Conservation (phyloP, 805 yeast genomes). For the Wickerhamomyces rabaulensis region DNA sequence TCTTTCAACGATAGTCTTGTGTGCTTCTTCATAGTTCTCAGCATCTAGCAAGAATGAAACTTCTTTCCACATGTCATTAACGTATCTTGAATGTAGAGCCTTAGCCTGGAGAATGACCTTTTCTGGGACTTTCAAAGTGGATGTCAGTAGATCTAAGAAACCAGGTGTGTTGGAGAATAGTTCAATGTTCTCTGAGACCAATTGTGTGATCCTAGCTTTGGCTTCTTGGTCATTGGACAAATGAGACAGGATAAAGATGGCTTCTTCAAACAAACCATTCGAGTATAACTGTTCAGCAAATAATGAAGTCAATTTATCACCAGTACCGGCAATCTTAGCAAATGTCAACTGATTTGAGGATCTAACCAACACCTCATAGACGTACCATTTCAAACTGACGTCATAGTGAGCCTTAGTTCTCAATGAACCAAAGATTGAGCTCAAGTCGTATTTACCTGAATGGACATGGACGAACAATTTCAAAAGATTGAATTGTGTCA, state of each 20-base stretch:
- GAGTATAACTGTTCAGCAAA: conserved; percentile 49
- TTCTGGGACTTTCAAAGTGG: conserved; percentile 42
- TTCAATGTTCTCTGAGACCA: conserved; percentile 24
- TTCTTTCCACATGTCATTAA: conserved; percentile 52
- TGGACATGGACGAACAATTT: conserved; percentile 25
- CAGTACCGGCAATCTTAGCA: conserved; percentile 18
- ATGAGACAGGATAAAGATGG: conserved; percentile 61
- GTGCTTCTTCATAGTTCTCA: conserved; percentile 56
- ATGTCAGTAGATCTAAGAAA: conserved; percentile 32
- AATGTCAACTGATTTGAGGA: conserved; percentile 23
- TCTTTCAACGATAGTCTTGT: conserved; percentile 41
- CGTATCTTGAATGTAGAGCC: conserved; percentile 48
- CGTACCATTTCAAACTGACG: conserved; percentile 45
- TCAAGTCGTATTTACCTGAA: conserved; percentile 11
- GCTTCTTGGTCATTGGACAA: conserved; percentile 43
- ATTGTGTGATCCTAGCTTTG: conserved; percentile 30
- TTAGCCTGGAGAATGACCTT: conserved; percentile 47
- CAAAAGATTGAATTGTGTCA: conserved; percentile 22
- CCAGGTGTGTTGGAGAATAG: conserved; percentile 9
- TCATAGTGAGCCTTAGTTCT: conserved; percentile 23
- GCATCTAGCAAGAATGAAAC: conserved; percentile 61
- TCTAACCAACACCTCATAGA: conserved; percentile 39
- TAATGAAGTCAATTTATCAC: conserved; percentile 33
- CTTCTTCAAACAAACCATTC: conserved; percentile 47
- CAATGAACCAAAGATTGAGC: conserved; percentile 14